These are phyloP conservation scores for Daldinia loculata DNA, from an alignment of 495 filamentous ascomycete genomes.

Conservation along the genomic window DNA sequence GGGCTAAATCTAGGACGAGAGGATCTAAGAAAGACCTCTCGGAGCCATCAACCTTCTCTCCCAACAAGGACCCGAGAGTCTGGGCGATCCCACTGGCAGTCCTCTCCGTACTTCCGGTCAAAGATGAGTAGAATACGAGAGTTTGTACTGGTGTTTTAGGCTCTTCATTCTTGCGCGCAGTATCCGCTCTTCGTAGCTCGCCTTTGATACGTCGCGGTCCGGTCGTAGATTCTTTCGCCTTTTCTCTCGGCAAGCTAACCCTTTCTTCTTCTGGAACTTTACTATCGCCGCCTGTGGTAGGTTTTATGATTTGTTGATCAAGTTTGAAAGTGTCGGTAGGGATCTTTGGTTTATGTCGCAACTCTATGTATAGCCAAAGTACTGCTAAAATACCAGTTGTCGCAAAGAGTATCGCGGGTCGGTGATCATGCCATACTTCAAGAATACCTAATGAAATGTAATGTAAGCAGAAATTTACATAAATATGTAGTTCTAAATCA, in stretches of 20 bases:
- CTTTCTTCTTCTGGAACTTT: constrained; percentile 32
- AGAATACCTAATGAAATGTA: constrained; percentile 54
- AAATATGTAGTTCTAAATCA: neutral
- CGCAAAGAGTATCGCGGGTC: constrained; percentile 60
- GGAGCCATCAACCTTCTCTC: constrained; percentile 32
- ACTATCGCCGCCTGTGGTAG: constrained; percentile 21
- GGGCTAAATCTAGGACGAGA: constrained; percentile 78
- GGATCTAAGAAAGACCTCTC: constrained; percentile 61
- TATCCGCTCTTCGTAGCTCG: constrained; percentile 47
- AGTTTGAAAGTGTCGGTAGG: constrained; percentile 25
- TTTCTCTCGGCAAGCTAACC: constrained; percentile 24
- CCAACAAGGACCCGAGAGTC: constrained; percentile 52
- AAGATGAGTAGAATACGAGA: constrained; percentile 85
- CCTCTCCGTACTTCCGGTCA: constrained; percentile 80
- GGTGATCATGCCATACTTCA: constrained; percentile 64
- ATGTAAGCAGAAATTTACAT: constrained; percentile 10
- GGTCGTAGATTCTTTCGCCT: constrained; percentile 31
- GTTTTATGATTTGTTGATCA: constrained; percentile 35
- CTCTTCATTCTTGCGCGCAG: constrained; percentile 21
- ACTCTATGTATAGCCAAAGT: constrained; percentile 52
- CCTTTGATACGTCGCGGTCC: constrained; percentile 62
- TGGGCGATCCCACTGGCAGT: constrained; percentile 67
- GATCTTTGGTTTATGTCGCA: constrained; percentile 12
- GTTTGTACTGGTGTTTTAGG: constrained; percentile 66
- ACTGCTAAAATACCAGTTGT: constrained; percentile 49